phyloP scores from a whole-genome alignment of 345 rosid genomes.

The Microthlaspi erraticum region DNA sequence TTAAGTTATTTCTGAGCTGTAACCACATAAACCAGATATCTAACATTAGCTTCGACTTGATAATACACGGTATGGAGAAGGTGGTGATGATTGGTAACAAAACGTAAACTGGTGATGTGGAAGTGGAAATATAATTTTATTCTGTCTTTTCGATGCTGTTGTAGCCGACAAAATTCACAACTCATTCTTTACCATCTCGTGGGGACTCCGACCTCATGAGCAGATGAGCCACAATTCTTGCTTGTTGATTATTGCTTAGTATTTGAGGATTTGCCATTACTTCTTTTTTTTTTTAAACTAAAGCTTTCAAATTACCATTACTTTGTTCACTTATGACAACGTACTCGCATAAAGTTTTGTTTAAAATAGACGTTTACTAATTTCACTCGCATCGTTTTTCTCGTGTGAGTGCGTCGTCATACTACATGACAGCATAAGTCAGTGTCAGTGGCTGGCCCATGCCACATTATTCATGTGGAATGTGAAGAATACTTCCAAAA shows the following conservation, averaged over 20 bases:
- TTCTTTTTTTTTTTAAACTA: no score
- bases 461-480: constrained; percentile 18
- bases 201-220: constrained; percentile 20
- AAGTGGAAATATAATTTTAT: no score
- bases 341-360: no score
- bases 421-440: neutral
- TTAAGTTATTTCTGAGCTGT: no score
- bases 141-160: neutral
- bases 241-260: neutral
- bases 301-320: no score
- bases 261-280: no score
- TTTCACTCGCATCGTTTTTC: no score
- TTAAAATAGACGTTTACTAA: neutral
- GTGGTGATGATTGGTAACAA: neutral
- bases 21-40: no score
- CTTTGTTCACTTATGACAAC: no score
- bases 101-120: neutral
- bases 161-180: constrained; percentile 20
- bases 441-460: no score
- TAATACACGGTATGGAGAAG: neutral
- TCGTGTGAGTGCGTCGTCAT: constrained; percentile 13
- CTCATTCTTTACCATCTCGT: constrained; percentile 20
- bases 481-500: constrained; percentile 1
- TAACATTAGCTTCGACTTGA: neutral
- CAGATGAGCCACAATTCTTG: constrained; percentile 8